These are phyloP conservation scores for Oxalis stricta DNA, from an alignment of 441 rosid genomes.

Conservation along the genomic window DNA sequence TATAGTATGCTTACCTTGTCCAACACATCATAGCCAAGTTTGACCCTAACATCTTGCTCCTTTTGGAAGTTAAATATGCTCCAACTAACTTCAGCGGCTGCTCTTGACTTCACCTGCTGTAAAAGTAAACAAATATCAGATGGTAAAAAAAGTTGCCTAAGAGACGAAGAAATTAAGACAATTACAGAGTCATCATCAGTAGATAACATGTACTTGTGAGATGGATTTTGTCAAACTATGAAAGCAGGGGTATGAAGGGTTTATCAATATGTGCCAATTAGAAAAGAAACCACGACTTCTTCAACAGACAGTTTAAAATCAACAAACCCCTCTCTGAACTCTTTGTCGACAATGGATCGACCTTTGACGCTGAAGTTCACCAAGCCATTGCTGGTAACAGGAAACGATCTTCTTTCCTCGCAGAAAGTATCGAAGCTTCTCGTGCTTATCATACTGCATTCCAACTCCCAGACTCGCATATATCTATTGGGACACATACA, in stretches of 20 bases:
- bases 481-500: slow-evolving; percentile 18
- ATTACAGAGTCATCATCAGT: too few relatives aligned
- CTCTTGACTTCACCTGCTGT: slow-evolving; percentile 76
- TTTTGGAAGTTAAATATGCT: slow-evolving; percentile 56
- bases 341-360: slow-evolving; percentile 53
- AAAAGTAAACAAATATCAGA: too few relatives aligned
- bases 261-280: too few relatives aligned
- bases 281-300: too few relatives aligned
- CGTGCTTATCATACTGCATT: slow-evolving; percentile 48
- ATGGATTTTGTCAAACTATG: too few relatives aligned
- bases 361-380: slow-evolving; percentile 70
- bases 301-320: too few relatives aligned
- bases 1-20: slow-evolving; percentile 66
- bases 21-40: slow-evolving; percentile 62
- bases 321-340: slow-evolving; percentile 47
- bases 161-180: not conserved
- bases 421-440: slow-evolving; percentile 44
- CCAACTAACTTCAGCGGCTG: slow-evolving; percentile 73
- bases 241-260: too few relatives aligned
- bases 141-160: slow-evolving; percentile 3
- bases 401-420: slow-evolving; percentile 66
- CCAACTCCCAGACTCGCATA: slow-evolving; percentile 58
- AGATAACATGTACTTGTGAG: too few relatives aligned
- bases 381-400: slow-evolving; percentile 30
- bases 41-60: slow-evolving; percentile 76